Percentiles rank a stretch among this genome's conserved stretches.
Evolutionary conservation across 2,329 filamentous ascomycete species (phyloP).

Genomic region (Fusarium continuum): DNA sequence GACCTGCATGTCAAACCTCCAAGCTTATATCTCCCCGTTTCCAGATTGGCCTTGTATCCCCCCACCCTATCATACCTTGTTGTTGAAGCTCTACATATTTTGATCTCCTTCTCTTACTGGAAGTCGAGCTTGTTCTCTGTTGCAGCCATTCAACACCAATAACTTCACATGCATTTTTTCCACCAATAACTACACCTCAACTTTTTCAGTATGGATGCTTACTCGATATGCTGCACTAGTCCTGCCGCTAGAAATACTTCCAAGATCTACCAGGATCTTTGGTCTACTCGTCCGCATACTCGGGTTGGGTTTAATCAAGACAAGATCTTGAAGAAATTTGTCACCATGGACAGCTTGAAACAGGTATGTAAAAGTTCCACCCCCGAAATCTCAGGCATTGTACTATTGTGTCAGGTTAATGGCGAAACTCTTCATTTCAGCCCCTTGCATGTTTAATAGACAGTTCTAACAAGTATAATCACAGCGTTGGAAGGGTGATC

Average conservation of each 20-base stretch:
- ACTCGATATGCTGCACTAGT: conserved; percentile 60
- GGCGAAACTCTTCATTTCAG: conserved; percentile 2
- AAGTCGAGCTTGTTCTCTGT: conserved; percentile 27
- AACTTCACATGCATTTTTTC: neutral
- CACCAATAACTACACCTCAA: conserved; percentile 1
- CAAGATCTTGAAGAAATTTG: conserved; percentile 42
- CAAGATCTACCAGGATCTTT: conserved; percentile 61
- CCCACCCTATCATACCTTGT: conserved; percentile 20
- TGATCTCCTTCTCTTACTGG: conserved; percentile 18
- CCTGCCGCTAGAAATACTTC: conserved; percentile 55
- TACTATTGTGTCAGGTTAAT: neutral
- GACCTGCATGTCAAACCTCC: conserved; percentile 30
- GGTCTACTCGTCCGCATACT: conserved; percentile 51
- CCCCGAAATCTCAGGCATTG: neutral
- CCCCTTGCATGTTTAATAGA: conserved; percentile 30
- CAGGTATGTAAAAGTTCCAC: conserved; percentile 46
- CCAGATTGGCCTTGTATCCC: conserved; percentile 8
- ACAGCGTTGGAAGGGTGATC: conserved; percentile 33
- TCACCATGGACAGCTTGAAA: conserved; percentile 46
- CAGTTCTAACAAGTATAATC: conserved; percentile 27
- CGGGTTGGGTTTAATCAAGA: conserved; percentile 47
- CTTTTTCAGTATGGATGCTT: conserved; percentile 58
- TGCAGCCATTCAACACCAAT: neutral
- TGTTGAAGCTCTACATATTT: conserved; percentile 10
- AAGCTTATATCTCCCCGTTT: conserved; percentile 38